A percentile compares a stretch with the other conserved stretches of the same genome.
phyloP scores from a whole-genome alignment of 2,329 filamentous ascomycete genomes.

The Aspergillus tubingensis region DNA sequence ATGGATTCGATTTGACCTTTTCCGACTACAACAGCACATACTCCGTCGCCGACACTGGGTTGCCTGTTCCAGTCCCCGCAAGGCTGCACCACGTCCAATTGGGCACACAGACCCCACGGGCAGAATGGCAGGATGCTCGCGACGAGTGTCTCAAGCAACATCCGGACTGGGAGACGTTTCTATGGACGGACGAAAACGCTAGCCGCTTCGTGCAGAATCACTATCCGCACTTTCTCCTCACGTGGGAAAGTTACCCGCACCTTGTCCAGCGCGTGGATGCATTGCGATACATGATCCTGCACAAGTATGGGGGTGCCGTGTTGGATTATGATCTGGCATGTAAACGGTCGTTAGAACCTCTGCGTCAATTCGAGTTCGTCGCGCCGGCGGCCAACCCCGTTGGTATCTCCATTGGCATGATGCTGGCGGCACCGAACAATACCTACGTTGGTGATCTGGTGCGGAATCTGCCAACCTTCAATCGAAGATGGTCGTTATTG shows the following conservation, averaged over 20 bases:
- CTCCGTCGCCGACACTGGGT: not conserved
- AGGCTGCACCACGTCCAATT: slow-evolving; percentile 20
- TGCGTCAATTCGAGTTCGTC: slow-evolving; percentile 46
- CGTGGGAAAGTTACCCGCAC: slow-evolving; percentile 23
- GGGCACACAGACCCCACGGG: slow-evolving; percentile 12
- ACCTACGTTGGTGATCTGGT: slow-evolving; percentile 39
- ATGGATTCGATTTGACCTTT: slow-evolving; percentile 15
- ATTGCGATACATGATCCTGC: slow-evolving; percentile 26
- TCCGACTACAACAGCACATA: not conserved
- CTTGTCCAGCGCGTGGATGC: slow-evolving; percentile 26
- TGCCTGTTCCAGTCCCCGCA: not conserved
- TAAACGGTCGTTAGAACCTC: slow-evolving; percentile 41
- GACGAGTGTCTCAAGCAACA: slow-evolving; percentile 20
- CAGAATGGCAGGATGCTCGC: slow-evolving; percentile 22
- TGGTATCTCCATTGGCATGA: slow-evolving; percentile 47
- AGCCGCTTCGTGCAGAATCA: slow-evolving; percentile 17
- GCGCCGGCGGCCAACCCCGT: slow-evolving; percentile 45
- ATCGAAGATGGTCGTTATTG: slow-evolving; percentile 43
- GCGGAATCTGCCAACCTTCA: slow-evolving; percentile 36
- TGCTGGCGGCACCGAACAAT: slow-evolving; percentile 42
- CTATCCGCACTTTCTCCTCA: slow-evolving; percentile 19
- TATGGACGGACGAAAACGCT: slow-evolving; percentile 21
- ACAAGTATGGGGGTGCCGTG: slow-evolving; percentile 24
- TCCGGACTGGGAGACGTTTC: slow-evolving; percentile 15
- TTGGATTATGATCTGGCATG: slow-evolving; percentile 45